Evolutionary conservation across 2,329 filamentous ascomycete species (phyloP).

Genomic region (Scytalidium sp.): DNA sequence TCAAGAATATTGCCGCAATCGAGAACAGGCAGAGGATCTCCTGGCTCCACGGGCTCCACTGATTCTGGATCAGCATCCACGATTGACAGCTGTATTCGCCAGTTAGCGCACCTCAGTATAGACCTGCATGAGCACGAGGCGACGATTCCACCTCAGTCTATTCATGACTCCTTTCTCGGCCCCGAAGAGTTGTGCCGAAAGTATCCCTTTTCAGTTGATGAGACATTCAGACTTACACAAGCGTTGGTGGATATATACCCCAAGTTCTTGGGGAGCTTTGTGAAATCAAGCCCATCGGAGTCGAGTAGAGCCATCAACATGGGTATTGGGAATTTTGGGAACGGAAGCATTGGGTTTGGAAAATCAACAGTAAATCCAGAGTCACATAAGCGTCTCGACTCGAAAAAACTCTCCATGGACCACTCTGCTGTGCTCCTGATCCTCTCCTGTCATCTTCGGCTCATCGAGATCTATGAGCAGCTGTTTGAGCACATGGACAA

Average conservation of each 20-base stretch:
- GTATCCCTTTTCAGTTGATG: conserved; percentile 6
- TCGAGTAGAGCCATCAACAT: not conserved
- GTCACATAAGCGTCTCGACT: not conserved
- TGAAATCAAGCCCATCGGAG: not conserved
- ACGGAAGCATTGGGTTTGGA: not conserved
- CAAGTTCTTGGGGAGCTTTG: conserved; percentile 11
- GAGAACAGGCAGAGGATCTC: not conserved
- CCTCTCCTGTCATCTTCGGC: conserved; percentile 21
- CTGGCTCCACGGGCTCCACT: not conserved
- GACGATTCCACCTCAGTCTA: conserved; percentile 16
- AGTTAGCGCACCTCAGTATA: conserved; percentile 17
- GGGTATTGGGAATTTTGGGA: not conserved
- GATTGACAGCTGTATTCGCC: conserved; percentile 10
- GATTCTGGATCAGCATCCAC: not conserved
- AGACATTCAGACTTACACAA: conserved; percentile 17
- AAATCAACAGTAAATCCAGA: not conserved
- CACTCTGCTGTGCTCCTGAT: conserved; percentile 17
- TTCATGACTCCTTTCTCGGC: conserved; percentile 10
- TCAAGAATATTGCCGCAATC: too few species aligned
- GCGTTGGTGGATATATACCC: conserved; percentile 19
- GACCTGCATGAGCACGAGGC: conserved; percentile 15
- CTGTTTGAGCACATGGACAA: conserved; percentile 18
- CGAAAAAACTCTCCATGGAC: conserved; percentile 9
- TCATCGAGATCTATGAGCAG: conserved; percentile 18
- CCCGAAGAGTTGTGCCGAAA: not conserved